phyloP scores from a whole-genome alignment of 139 green algal species.

The Volvox reticuliferus region DNA sequence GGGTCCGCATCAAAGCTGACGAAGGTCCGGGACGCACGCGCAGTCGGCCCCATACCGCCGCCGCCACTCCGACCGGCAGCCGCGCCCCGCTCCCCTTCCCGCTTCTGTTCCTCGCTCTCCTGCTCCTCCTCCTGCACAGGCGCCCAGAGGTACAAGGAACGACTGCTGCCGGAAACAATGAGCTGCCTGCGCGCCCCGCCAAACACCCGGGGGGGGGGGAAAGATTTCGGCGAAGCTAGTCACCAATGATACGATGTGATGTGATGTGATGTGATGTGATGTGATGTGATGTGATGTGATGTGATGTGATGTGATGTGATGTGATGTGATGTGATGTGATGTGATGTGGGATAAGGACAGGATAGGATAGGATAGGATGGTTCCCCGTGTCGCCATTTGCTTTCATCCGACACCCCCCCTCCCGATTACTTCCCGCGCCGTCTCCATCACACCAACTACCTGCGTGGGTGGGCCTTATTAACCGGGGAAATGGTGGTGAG shows the following conservation, averaged over 20 bases:
- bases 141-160: slow-evolving; percentile 61
- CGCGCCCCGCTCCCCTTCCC: neutral
- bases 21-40: neutral
- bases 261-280: too few species aligned
- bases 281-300: too few species aligned
- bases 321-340: too few species aligned
- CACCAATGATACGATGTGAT: too few species aligned
- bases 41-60: neutral
- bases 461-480: slow-evolving; percentile 86
- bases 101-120: slow-evolving; percentile 11
- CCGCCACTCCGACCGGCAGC: neutral
- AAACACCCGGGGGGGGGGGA: too few species aligned
- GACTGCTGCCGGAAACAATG: slow-evolving; percentile 44
- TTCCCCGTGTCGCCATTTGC: too few species aligned
- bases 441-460: slow-evolving; percentile 56
- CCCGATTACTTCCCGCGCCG: too few species aligned
- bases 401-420: too few species aligned
- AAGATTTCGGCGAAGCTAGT: too few species aligned
- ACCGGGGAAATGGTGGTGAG: slow-evolving; percentile 90
- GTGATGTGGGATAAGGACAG: too few species aligned
- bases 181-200: neutral
- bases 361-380: too few species aligned
- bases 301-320: too few species aligned
- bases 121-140: slow-evolving; percentile 49
- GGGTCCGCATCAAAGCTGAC: slow-evolving; percentile 49